These are phyloP conservation scores for Beta macrorhiza DNA, from an alignment of 179 eudicot species.

Conservation along the genomic window DNA sequence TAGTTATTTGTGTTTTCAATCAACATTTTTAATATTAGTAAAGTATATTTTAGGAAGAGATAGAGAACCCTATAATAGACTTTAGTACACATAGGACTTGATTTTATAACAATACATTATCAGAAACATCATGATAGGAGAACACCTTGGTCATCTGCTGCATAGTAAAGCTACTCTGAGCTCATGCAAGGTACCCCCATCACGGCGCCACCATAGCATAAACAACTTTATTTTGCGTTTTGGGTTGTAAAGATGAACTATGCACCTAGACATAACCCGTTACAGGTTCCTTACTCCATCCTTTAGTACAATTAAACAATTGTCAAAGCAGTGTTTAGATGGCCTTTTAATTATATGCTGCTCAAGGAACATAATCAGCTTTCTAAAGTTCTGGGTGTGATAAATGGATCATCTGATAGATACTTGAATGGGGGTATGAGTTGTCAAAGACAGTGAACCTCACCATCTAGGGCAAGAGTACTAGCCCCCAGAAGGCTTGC, in stretches of 20 bases:
- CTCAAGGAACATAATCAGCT: slow-evolving; percentile 18
- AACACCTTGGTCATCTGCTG: neutral
- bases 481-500: slow-evolving; percentile 44
- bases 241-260: no score
- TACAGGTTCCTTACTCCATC: no score
- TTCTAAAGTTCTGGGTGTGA: slow-evolving; percentile 34
- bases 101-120: no score
- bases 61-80: no score
- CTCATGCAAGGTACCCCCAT: neutral
- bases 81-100: no score
- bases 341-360: slow-evolving; percentile 11
- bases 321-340: neutral
- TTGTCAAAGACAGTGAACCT: slow-evolving; percentile 42
- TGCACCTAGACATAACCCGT: no score
- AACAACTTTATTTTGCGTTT: no score
- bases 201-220: neutral
- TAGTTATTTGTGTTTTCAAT: no score
- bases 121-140: neutral
- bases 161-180: neutral
- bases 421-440: slow-evolving; percentile 38
- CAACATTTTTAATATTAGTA: no score
- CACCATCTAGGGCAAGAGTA: slow-evolving; percentile 37
- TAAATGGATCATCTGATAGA: slow-evolving; percentile 37
- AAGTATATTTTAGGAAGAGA: no score
- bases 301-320: neutral